Base-by-base conservation (phyloP, 176 grass and related monocot genomes). In the Carex cristatella region DNA sequence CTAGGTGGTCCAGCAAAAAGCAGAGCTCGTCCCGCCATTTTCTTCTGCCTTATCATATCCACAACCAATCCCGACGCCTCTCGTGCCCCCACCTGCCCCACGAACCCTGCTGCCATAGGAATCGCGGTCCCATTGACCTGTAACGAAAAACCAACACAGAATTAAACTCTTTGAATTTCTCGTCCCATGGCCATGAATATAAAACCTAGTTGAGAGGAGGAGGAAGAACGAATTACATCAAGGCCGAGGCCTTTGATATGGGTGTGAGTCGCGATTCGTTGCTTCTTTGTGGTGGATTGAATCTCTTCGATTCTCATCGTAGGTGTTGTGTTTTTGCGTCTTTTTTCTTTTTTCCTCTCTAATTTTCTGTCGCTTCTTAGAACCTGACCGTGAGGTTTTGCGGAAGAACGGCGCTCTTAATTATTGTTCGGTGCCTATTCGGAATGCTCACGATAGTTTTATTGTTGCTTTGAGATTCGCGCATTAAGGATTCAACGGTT, bases 241-340 rank as follows among this genome's bases (percentile, higher is more conserved):
- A 97, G 94, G 48, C 94, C 94, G 82, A 97, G 95, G 87, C 92
- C 92, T 84, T 97, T 97, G 79, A 97, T 97, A 85, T 94, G 91
- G 48, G 95, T 97, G 46, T 99, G 91, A 27, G 91, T 95, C 71
- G 96, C 93, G 84, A 99, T 87, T 67, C 93, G 89, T 79, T 95
- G 93, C 87, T 94, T 92, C 88, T 95, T 99, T 40, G 96, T 87
- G 46, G 96, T 87, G 63, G 91, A 98, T 85, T 95, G 96, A 67
- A 95, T 91, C 83, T 98, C 96, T 60, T 98, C 96, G 38, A 98
- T 95, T 86, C 89, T 93, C 96, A 95, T 98, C 66, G 88, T 59
- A 81, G 92, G 92, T 38, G 13, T 63, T 27, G 33, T 46, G 55
- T 15, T 11, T 73, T 58, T 0, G 5, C 13, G 49, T 61, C 5